A percentile compares a stretch with the other conserved stretches of the same genome.
These are phyloP conservation scores for Adansonia digitata DNA, from an alignment of 345 rosid species.

Conservation along the genomic window DNA sequence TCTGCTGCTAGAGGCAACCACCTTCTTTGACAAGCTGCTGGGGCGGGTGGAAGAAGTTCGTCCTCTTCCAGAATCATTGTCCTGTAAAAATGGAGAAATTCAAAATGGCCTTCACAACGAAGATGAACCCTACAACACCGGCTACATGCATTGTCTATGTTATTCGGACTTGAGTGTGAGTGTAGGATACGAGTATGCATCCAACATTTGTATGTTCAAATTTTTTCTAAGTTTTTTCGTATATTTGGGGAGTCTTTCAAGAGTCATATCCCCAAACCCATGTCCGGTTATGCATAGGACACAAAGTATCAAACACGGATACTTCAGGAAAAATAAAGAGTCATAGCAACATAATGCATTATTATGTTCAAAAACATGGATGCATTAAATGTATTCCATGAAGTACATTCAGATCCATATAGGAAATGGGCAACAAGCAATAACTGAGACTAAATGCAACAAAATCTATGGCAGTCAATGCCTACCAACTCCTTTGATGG, in stretches of 20 bases:
- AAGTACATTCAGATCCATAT: background rate
- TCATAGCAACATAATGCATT: too few relatives aligned
- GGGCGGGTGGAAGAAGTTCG: slow-evolving; percentile 28
- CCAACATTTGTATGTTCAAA: too few relatives aligned
- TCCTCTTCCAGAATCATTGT: too few relatives aligned
- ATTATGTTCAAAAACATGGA: background rate
- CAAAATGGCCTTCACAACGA: background rate
- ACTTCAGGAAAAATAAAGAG: too few relatives aligned
- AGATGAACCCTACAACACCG: background rate
- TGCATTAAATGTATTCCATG: background rate
- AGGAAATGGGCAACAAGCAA: background rate
- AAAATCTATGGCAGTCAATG: background rate
- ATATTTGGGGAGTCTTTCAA: too few relatives aligned
- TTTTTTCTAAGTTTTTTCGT: too few relatives aligned
- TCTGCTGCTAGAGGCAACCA: slow-evolving; percentile 30
- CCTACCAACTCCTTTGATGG: slow-evolving; percentile 27
- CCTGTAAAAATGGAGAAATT: slow-evolving; percentile 15
- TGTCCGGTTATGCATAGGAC: too few relatives aligned
- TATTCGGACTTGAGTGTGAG: too few relatives aligned
- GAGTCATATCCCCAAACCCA: too few relatives aligned
- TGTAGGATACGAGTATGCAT: too few relatives aligned
- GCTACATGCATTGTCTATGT: too few relatives aligned
- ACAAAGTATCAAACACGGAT: too few relatives aligned
- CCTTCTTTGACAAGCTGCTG: slow-evolving; percentile 29
- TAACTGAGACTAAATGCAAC: background rate